phyloP scores from a whole-genome alignment of 2,329 filamentous ascomycete species.

The Penicillium vulpinum region DNA sequence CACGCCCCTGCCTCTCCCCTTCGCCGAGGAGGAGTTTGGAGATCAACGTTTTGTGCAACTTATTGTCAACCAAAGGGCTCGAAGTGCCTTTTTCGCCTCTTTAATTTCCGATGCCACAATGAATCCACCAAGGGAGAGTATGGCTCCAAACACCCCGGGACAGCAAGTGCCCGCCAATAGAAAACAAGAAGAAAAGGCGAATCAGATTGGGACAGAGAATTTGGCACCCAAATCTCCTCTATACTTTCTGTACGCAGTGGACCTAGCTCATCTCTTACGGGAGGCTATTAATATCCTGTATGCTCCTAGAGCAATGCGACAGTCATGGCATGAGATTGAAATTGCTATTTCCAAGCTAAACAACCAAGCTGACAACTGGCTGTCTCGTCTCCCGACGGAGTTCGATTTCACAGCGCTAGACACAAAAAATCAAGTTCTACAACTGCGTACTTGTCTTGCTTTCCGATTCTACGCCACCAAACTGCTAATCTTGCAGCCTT shows the following conservation, averaged over 20 bases:
- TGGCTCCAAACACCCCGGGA: slow-evolving; percentile 13
- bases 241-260: slow-evolving; percentile 43
- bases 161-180: slow-evolving; percentile 9
- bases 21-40: slow-evolving; percentile 40
- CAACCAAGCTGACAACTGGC: slow-evolving; percentile 40
- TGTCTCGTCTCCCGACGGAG: slow-evolving; percentile 38
- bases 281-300: slow-evolving; percentile 41
- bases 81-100: slow-evolving; percentile 29
- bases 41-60: slow-evolving; percentile 34
- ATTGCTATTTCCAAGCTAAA: slow-evolving; percentile 36
- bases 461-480: slow-evolving; percentile 48
- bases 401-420: slow-evolving; percentile 37
- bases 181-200: slow-evolving; percentile 20
- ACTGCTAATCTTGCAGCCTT: slow-evolving; percentile 46
- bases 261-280: slow-evolving; percentile 39
- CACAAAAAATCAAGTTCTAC: slow-evolving; percentile 28
- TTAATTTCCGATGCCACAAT: slow-evolving; percentile 16
- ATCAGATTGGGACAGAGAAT: slow-evolving; percentile 28
- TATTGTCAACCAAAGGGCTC: slow-evolving; percentile 36
- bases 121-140: background rate
- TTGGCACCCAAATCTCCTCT: slow-evolving; percentile 39
- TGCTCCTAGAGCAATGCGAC: slow-evolving; percentile 37
- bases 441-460: slow-evolving; percentile 38
- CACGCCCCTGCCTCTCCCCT: slow-evolving; percentile 43
- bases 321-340: slow-evolving; percentile 41